phyloP scores from a whole-genome alignment of 2,329 filamentous ascomycete genomes.

The Amylocarpus encephaloides region DNA sequence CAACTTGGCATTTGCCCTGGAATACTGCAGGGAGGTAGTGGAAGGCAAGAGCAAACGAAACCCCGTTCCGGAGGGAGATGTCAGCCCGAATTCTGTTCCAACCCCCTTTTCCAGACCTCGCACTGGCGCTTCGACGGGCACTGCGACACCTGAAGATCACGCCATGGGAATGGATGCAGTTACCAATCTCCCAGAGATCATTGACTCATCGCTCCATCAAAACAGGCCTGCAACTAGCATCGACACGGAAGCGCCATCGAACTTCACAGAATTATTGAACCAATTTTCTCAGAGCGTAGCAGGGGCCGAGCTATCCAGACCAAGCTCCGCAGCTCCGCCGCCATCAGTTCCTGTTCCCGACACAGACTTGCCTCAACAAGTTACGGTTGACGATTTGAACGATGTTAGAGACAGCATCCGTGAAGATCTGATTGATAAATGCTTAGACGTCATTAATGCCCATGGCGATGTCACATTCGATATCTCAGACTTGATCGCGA shows the following conservation, averaged over 20 bases:
- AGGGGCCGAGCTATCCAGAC: slow-evolving; percentile 1
- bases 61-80: slow-evolving; percentile 59
- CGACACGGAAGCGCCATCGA: slow-evolving; percentile 8
- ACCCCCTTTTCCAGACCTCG: slow-evolving; percentile 25
- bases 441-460: slow-evolving; percentile 80
- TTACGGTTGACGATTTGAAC: slow-evolving; percentile 75
- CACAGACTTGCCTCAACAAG: slow-evolving; percentile 16
- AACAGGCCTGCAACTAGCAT: slow-evolving; percentile 4
- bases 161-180: slow-evolving; percentile 16
- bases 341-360: slow-evolving; percentile 3
- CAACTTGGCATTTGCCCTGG: slow-evolving; percentile 49
- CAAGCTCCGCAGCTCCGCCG: slow-evolving; percentile 4
- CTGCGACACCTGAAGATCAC: slow-evolving; percentile 26
- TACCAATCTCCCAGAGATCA: slow-evolving; percentile 11
- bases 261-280: slow-evolving; percentile 18
- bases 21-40: slow-evolving; percentile 67
- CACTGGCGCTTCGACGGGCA: slow-evolving; percentile 27
- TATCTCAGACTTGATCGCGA: slow-evolving; percentile 76
- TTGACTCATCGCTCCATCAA: slow-evolving; percentile 15
- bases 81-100: slow-evolving; percentile 31
- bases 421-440: slow-evolving; percentile 77
- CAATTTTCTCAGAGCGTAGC: slow-evolving; percentile 8
- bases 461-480: slow-evolving; percentile 89
- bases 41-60: slow-evolving; percentile 56
- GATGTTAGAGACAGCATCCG: slow-evolving; percentile 66